A percentile compares a stretch with the other conserved stretches of the same genome.
phyloP scores from a whole-genome alignment of 352 stramenopile genomes.

The Pythium dissotocum region DNA sequence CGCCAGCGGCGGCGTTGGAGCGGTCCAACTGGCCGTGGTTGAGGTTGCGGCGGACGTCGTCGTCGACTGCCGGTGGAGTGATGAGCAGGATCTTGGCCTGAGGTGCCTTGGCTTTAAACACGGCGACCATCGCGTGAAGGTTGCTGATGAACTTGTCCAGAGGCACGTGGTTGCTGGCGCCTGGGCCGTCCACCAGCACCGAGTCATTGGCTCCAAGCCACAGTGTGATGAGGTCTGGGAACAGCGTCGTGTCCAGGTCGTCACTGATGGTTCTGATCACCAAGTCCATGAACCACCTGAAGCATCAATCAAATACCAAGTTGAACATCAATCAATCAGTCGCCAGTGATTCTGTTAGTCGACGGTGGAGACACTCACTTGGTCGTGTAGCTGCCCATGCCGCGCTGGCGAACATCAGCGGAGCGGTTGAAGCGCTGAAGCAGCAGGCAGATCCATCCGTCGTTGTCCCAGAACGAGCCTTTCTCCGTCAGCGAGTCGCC shows the following conservation, averaged over 20 bases:
- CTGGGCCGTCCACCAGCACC: slow-evolving; percentile 34
- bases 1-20: slow-evolving; percentile 36
- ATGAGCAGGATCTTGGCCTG: slow-evolving; percentile 49
- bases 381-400: slow-evolving; percentile 58
- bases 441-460: slow-evolving; percentile 50
- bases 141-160: slow-evolving; percentile 47
- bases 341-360: no score
- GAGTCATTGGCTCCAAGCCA: slow-evolving; percentile 62
- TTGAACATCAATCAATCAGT: background rate
- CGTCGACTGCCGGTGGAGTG: slow-evolving; percentile 57
- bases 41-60: slow-evolving; percentile 17
- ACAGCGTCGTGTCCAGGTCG: slow-evolving; percentile 32
- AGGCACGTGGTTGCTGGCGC: slow-evolving; percentile 44
- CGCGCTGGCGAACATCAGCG: slow-evolving; percentile 49
- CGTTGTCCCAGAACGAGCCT: slow-evolving; percentile 33
- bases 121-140: slow-evolving; percentile 34
- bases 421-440: slow-evolving; percentile 58
- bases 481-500: slow-evolving; percentile 69
- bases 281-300: slow-evolving; percentile 36
- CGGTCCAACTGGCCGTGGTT: slow-evolving; percentile 35
- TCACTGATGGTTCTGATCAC: slow-evolving; percentile 27
- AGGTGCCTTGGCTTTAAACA: slow-evolving; percentile 29
- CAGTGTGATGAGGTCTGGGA: slow-evolving; percentile 38
- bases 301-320: background rate
- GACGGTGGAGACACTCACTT: slow-evolving; percentile 36